These are phyloP conservation scores for Solanum hybrid DNA, from an alignment of 305 asterid genomes.

Conservation along the genomic window DNA sequence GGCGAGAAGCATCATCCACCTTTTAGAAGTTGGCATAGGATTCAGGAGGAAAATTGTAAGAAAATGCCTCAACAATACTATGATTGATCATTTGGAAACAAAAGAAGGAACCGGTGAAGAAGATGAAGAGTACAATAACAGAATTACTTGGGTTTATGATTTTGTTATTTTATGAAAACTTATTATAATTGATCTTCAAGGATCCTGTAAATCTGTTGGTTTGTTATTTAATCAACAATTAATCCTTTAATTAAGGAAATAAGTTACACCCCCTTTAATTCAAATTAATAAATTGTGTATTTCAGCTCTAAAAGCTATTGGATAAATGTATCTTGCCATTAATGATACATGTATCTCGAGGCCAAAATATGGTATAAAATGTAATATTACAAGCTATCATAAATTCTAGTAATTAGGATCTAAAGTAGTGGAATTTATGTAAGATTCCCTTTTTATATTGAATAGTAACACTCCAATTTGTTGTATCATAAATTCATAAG, in stretches of 20 bases:
- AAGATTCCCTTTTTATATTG: neutral
- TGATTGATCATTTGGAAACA: neutral
- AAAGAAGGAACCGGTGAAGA: neutral
- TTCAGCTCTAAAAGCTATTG: neutral
- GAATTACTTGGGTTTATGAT: neutral
- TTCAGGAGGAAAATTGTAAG: neutral
- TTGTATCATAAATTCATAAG: neutral
- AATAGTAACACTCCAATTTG: neutral
- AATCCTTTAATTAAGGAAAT: neutral
- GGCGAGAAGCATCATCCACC: neutral
- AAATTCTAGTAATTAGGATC: neutral
- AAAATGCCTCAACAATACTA: neutral
- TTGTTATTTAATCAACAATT: neutral
- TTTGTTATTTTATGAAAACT: too few species aligned
- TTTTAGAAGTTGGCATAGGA: neutral
- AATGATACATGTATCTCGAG: neutral
- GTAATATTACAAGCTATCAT: neutral
- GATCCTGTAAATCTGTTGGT: neutral
- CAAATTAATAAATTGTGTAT: neutral
- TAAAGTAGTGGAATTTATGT: neutral
- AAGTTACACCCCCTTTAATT: neutral
- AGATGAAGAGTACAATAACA: neutral
- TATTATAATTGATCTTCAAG: too few species aligned
- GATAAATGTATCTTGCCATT: neutral
- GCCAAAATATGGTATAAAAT: neutral